These are phyloP conservation scores for Cladophialophora bantiana DNA, from an alignment of 2,329 filamentous ascomycete genomes.

Conservation along the genomic window DNA sequence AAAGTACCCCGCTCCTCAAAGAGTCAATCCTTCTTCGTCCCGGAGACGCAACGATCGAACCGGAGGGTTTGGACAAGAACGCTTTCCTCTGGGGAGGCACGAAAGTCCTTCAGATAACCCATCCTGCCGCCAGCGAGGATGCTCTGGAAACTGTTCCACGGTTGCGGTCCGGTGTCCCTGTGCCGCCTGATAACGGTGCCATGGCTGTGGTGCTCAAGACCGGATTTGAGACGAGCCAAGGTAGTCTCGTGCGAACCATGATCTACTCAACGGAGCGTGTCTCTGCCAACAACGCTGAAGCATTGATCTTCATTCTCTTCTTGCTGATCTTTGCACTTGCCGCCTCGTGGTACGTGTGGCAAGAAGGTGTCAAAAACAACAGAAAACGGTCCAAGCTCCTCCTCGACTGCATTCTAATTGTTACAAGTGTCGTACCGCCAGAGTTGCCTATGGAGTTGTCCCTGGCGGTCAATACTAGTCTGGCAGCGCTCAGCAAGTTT, in stretches of 20 bases:
- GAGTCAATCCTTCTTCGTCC: conserved; percentile 93
- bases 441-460: conserved; percentile 98
- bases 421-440: conserved; percentile 97
- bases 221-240: conserved; percentile 97
- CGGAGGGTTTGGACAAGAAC: conserved; percentile 94
- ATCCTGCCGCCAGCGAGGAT: conserved; percentile 79
- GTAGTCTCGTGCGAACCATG: conserved; percentile 97
- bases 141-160: conserved; percentile 64
- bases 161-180: conserved; percentile 75
- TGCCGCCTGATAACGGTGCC: conserved; percentile 91
- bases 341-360: conserved; percentile 98
- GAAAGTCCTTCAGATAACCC: conserved; percentile 94
- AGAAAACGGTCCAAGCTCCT: conserved; percentile 97
- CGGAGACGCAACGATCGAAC: conserved; percentile 77
- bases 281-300: conserved; percentile 97
- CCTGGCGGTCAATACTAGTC: conserved; percentile 94
- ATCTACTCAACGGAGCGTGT: conserved; percentile 99
- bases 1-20: conserved; percentile 95
- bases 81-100: conserved; percentile 96
- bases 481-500: conserved; percentile 91
- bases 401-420: conserved; percentile 94
- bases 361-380: conserved; percentile 91
- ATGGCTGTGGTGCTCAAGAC: conserved; percentile 96
- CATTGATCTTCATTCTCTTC: conserved; percentile 97
- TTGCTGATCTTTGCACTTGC: conserved; percentile 94